Percentiles rank a stretch among this genome's conserved stretches.
These are phyloP conservation scores for Emericellopsis cladophorae DNA, from an alignment of 2,329 filamentous ascomycete species.

Conservation along the genomic window DNA sequence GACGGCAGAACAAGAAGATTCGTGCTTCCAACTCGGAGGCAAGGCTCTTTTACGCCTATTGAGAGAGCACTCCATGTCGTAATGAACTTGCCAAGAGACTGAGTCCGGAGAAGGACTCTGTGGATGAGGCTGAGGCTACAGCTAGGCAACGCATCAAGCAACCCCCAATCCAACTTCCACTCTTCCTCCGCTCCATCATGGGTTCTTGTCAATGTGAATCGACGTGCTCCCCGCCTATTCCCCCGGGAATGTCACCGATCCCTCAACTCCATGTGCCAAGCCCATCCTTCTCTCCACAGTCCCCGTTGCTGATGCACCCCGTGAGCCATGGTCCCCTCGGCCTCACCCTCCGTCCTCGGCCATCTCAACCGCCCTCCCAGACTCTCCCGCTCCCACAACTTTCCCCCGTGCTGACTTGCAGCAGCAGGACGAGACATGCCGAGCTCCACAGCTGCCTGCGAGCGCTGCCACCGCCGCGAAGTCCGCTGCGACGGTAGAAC, in stretches of 20 bases:
- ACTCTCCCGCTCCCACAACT: no score
- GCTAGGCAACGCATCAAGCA: background rate
- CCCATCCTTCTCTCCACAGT: background rate
- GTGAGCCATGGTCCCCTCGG: background rate
- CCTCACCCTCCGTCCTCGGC: background rate
- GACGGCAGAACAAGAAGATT: conserved; percentile 10
- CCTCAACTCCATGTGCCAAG: background rate
- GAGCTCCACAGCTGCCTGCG: conserved; percentile 20
- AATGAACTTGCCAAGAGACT: no score
- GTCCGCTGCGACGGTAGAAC: conserved; percentile 14
- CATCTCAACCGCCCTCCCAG: background rate
- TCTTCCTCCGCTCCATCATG: no score
- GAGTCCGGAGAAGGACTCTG: no score
- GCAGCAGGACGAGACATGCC: conserved; percentile 26
- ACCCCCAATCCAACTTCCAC: no score
- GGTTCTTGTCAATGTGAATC: no score
- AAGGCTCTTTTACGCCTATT: conserved; percentile 3
- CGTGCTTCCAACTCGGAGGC: conserved; percentile 4
- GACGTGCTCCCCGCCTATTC: background rate
- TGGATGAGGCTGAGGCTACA: background rate
- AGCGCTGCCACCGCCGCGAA: conserved; percentile 19
- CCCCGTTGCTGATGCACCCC: background rate
- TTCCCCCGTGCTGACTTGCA: background rate
- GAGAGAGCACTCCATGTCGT: background rate
- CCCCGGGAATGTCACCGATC: no score